phyloP scores from a whole-genome alignment of 2,329 filamentous ascomycete genomes.

The Clathrospora elynae region DNA sequence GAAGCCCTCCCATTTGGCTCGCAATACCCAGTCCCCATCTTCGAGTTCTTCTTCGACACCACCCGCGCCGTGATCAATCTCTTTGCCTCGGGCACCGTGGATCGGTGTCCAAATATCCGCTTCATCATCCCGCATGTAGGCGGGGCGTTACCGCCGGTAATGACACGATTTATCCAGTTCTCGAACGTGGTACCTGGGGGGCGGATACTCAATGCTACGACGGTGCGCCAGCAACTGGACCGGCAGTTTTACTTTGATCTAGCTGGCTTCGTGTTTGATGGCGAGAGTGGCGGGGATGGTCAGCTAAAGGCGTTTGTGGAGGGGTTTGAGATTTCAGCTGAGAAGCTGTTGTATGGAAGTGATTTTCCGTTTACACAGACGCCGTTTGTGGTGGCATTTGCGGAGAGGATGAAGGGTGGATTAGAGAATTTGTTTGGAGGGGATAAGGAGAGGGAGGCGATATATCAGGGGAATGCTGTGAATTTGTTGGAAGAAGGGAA shows the following conservation, averaged over 20 bases:
- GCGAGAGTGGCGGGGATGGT: slow-evolving; percentile 41
- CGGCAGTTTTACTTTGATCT: slow-evolving; percentile 59
- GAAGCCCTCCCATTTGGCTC: slow-evolving; percentile 47
- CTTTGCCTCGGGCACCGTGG: slow-evolving; percentile 55
- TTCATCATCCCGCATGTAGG: slow-evolving; percentile 58
- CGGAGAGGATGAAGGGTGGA: slow-evolving; percentile 51
- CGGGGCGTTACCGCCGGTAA: slow-evolving; percentile 52
- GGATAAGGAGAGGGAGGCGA: slow-evolving; percentile 41
- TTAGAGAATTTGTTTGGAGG: slow-evolving; percentile 46
- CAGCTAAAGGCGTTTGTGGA: slow-evolving; percentile 57
- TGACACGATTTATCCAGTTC: slow-evolving; percentile 53
- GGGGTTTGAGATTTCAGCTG: slow-evolving; percentile 44
- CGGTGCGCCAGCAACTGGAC: slow-evolving; percentile 41
- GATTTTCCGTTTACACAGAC: slow-evolving; percentile 59
- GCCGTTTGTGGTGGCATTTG: slow-evolving; percentile 45
- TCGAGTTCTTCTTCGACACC: slow-evolving; percentile 62
- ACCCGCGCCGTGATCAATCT: slow-evolving; percentile 56
- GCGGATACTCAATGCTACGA: slow-evolving; percentile 29
- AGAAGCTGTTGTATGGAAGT: slow-evolving; percentile 58
- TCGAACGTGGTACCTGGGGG: slow-evolving; percentile 48
- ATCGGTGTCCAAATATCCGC: slow-evolving; percentile 53
- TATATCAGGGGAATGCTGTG: slow-evolving; percentile 50
- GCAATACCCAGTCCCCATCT: slow-evolving; percentile 52
- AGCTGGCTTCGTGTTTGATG: slow-evolving; percentile 56
- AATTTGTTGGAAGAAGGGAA: slow-evolving; percentile 31